These are phyloP conservation scores for Aspergillus asperescens DNA, from an alignment of 495 filamentous ascomycete species.

Conservation along the genomic window DNA sequence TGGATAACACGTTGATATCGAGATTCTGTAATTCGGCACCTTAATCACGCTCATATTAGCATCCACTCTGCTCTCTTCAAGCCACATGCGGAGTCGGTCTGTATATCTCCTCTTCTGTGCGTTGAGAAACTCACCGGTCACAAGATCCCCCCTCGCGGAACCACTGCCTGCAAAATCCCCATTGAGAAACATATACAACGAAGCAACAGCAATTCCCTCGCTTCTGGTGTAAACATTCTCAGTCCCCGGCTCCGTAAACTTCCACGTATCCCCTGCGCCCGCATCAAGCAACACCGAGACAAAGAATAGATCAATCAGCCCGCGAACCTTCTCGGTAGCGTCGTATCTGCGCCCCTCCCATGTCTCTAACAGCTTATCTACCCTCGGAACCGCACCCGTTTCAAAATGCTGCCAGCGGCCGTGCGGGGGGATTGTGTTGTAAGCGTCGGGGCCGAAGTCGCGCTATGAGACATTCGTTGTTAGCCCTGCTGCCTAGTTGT, in stretches of 20 bases:
- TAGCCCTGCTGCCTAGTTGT: no score
- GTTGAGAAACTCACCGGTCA: slow-evolving; percentile 27
- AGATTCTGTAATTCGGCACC: slow-evolving; percentile 18
- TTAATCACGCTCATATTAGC: no score
- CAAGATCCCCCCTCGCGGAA: slow-evolving; percentile 17
- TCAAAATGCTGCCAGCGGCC: slow-evolving; percentile 90
- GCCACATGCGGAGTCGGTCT: no score
- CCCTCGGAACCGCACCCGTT: slow-evolving; percentile 70
- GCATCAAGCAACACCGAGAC: slow-evolving; percentile 89
- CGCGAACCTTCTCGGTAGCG: slow-evolving; percentile 64
- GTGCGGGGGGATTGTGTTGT: slow-evolving; percentile 58
- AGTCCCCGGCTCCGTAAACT: slow-evolving; percentile 47
- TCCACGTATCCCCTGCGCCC: slow-evolving; percentile 75
- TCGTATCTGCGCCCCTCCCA: slow-evolving; percentile 60
- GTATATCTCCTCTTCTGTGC: neutral
- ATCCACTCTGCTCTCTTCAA: no score
- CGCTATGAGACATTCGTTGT: slow-evolving; percentile 28
- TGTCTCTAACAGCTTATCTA: slow-evolving; percentile 63
- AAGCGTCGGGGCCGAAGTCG: slow-evolving; percentile 50
- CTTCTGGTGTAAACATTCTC: slow-evolving; percentile 46
- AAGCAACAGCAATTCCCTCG: slow-evolving; percentile 56
- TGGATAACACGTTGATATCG: slow-evolving; percentile 13
- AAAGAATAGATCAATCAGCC: slow-evolving; percentile 79
- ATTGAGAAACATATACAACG: slow-evolving; percentile 53
- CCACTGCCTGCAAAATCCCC: slow-evolving; percentile 39